Conservation (phyloP, 441 rosid species). For the Populus hybrid region DNA sequence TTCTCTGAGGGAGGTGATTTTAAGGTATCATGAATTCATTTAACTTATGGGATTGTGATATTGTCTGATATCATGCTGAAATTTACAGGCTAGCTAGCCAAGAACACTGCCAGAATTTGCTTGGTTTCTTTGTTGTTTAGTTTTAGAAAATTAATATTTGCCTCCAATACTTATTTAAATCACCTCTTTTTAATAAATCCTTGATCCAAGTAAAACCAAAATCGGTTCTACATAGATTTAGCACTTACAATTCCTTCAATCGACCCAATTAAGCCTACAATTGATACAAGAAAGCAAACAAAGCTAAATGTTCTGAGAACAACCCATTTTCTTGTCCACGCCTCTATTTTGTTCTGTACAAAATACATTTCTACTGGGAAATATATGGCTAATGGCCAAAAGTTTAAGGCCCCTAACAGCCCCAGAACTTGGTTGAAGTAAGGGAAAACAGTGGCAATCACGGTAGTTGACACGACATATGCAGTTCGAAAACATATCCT, state of each 20-base stretch:
- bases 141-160: too few relatives aligned
- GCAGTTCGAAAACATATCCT: conserved; percentile 47
- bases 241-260: conserved; percentile 44
- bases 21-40: background rate
- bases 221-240: conserved; percentile 11
- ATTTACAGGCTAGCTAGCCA: too few relatives aligned
- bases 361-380: conserved; percentile 67
- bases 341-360: conserved; percentile 46
- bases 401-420: conserved; percentile 55
- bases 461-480: conserved; percentile 53
- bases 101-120: too few relatives aligned
- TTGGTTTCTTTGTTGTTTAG: too few relatives aligned
- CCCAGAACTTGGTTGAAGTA: conserved; percentile 66
- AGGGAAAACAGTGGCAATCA: conserved; percentile 48
- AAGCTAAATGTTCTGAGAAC: conserved; percentile 49
- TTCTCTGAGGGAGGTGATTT: background rate
- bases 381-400: conserved; percentile 43
- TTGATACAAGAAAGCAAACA: conserved; percentile 35
- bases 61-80: too few relatives aligned
- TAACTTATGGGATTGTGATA: too few relatives aligned
- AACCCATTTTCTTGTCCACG: conserved; percentile 59
- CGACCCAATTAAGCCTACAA: conserved; percentile 51
- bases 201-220: too few relatives aligned
- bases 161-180: too few relatives aligned
- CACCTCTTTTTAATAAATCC: too few relatives aligned